A percentile compares a stretch with the other conserved stretches of the same genome.
These are phyloP conservation scores for Marasmius fiardii DNA, from an alignment of 1,284 basidiomycete species.

Conservation along the genomic window DNA sequence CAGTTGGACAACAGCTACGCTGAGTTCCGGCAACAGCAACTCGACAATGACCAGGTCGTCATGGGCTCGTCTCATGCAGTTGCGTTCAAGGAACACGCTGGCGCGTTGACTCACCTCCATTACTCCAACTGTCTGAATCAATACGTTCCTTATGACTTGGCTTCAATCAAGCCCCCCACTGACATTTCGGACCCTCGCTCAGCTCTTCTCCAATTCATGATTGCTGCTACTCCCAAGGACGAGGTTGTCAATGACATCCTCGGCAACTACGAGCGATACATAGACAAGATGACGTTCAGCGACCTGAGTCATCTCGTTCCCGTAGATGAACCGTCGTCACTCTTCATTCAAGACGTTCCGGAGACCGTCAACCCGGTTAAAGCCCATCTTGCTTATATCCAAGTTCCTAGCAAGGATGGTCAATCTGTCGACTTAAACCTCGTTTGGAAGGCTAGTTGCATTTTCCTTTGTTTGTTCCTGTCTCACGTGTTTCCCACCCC, in stretches of 20 bases:
- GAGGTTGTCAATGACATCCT: constrained; percentile 47
- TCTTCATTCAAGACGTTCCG: constrained; percentile 57
- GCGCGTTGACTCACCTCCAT: constrained; percentile 41
- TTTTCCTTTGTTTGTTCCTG: constrained; percentile 3
- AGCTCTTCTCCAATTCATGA: constrained; percentile 75
- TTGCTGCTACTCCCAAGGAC: constrained; percentile 63
- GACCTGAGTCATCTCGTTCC: constrained; percentile 50
- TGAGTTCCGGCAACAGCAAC: constrained; percentile 20
- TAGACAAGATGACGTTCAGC: constrained; percentile 48
- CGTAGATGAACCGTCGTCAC: constrained; percentile 33
- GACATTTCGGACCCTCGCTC: constrained; percentile 42
- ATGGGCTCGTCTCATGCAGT: constrained; percentile 24
- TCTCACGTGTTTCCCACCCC: constrained; percentile 8
- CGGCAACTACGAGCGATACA: constrained; percentile 46
- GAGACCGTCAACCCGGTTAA: constrained; percentile 73
- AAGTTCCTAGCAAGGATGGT: constrained; percentile 59
- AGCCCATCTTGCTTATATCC: constrained; percentile 66
- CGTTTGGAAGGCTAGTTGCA: constrained; percentile 63
- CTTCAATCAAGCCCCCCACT: constrained; percentile 17
- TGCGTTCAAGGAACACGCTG: constrained; percentile 21
- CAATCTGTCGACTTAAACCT: constrained; percentile 54
- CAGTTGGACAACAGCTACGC: constrained; percentile 31
- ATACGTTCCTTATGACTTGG: constrained; percentile 26
- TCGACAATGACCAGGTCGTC: constrained; percentile 34
- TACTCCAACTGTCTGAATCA: constrained; percentile 55